Evolutionary conservation across 2,329 filamentous ascomycete species (phyloP).

Genomic region (Torrubiellomyces zombiae): DNA sequence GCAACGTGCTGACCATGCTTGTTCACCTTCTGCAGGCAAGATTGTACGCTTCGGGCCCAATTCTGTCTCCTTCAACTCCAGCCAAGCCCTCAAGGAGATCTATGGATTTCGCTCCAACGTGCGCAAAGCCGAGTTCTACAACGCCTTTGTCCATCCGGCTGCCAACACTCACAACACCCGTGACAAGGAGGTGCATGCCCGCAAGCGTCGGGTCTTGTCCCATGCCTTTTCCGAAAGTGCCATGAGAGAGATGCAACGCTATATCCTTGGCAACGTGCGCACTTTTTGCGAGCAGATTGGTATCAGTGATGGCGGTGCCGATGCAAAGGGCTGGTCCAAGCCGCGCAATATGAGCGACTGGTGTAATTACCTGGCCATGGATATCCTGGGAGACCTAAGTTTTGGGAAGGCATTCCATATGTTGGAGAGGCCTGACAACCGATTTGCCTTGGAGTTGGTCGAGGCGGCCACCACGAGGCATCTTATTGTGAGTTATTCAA

Average conservation of each 20-base stretch:
- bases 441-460: constrained; percentile 50
- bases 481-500: constrained; percentile 38
- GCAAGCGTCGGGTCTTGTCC: constrained; percentile 55
- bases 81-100: constrained; percentile 48
- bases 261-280: constrained; percentile 49
- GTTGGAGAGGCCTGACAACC: constrained; percentile 41
- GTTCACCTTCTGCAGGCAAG: too few relatives aligned
- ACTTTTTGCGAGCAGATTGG: constrained; percentile 46
- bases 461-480: constrained; percentile 52
- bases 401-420: constrained; percentile 47
- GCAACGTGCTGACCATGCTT: too few relatives aligned
- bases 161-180: constrained; percentile 60
- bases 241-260: constrained; percentile 50
- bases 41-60: constrained; percentile 67
- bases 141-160: constrained; percentile 53
- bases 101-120: constrained; percentile 48
- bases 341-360: constrained; percentile 46
- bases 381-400: constrained; percentile 43
- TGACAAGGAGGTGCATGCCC: constrained; percentile 50
- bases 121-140: constrained; percentile 55
- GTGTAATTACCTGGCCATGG: constrained; percentile 47
- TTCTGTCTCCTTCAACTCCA: constrained; percentile 60
- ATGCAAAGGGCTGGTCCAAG: constrained; percentile 37
- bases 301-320: constrained; percentile 19
- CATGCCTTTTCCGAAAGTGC: constrained; percentile 54